Base-by-base conservation (phyloP, 768 basidiomycete genomes). In the Porphyrellus cyaneotinctus region DNA sequence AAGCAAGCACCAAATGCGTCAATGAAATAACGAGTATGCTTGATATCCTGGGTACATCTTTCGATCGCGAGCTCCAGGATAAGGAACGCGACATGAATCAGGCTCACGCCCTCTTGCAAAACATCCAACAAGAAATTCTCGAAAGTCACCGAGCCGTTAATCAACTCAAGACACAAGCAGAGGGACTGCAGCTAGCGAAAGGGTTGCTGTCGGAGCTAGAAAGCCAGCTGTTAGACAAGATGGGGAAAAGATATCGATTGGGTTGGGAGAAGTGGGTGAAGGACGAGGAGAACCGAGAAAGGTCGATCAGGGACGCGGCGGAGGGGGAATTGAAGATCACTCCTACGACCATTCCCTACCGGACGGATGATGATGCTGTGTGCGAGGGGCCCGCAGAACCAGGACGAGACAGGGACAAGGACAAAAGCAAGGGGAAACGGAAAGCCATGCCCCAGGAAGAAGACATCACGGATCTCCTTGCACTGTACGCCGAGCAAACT, bases 261-360 rank as follows among this genome's bases (percentile, higher is more conserved):
- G 95, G 94, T 3, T 97, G 88, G 86, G 91, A 95, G 67, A 90
- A 88, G 61, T 98, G 95, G 94, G 72, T 89, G 20, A 84, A 84
- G 58, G 87, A 88, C 51, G 91, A 97, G 72, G 87, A 91, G 64
- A 74, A 73, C 31, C 78, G 94, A 24, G 92, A 95, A 71, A 80
- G 75, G 54, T 68, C 69, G 2, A 83, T 91, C 57, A 79, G 85
- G 43, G 82, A 82, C 36, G 81, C 75, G 2, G 78, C 81, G 1
- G 78, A 78, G 46, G 88, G 87, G 6, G 74, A 80, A 45, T 69
- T 85, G 49, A 69, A 70, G 13, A 70, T 78, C 43, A 78, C 75
- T 17, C 70, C 72, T 41, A 70, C 72, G 18, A 79, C 77, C 13
- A 66, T 77, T 23, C 67, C 75, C 26, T 77, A 77, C 51, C 70